phyloP scores from a whole-genome alignment of 2,329 filamentous ascomycete species.

The Cercospora sp. region DNA sequence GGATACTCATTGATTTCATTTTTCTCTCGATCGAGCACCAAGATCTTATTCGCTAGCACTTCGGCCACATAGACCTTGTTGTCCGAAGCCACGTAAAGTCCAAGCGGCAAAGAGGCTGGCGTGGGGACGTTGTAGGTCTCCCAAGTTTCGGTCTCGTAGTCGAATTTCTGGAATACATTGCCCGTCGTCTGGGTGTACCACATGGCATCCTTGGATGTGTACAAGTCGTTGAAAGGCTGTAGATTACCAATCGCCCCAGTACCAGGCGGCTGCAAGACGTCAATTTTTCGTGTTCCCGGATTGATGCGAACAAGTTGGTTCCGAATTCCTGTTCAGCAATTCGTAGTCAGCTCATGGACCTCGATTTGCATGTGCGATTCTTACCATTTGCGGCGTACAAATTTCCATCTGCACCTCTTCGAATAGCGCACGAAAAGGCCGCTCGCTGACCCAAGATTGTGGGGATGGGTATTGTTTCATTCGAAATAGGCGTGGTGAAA shows the following conservation, averaged over 20 bases:
- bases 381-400: slow-evolving; percentile 22
- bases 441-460: slow-evolving; percentile 17
- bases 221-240: slow-evolving; percentile 31
- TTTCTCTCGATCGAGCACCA: slow-evolving; percentile 21
- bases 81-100: slow-evolving; percentile 24
- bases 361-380: no score
- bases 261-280: slow-evolving; percentile 27
- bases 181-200: slow-evolving; percentile 30
- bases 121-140: slow-evolving; percentile 26
- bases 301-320: slow-evolving; percentile 32
- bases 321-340: slow-evolving; percentile 25
- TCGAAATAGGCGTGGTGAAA: slow-evolving; percentile 25
- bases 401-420: slow-evolving; percentile 27
- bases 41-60: slow-evolving; percentile 27
- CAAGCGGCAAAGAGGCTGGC: slow-evolving; percentile 24
- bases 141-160: slow-evolving; percentile 25
- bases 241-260: slow-evolving; percentile 27
- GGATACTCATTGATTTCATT: slow-evolving; percentile 22
- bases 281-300: slow-evolving; percentile 16
- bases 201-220: slow-evolving; percentile 25
- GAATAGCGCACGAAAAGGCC: slow-evolving; percentile 24
- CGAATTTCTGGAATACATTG: slow-evolving; percentile 27
- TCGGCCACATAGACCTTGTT: slow-evolving; percentile 25
- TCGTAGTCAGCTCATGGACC: background rate
- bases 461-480: slow-evolving; percentile 17